A percentile compares a stretch with the other conserved stretches of the same genome.
Conservation (phyloP, 2,329 filamentous ascomycete genomes). For the Sarocladium oryzae region DNA sequence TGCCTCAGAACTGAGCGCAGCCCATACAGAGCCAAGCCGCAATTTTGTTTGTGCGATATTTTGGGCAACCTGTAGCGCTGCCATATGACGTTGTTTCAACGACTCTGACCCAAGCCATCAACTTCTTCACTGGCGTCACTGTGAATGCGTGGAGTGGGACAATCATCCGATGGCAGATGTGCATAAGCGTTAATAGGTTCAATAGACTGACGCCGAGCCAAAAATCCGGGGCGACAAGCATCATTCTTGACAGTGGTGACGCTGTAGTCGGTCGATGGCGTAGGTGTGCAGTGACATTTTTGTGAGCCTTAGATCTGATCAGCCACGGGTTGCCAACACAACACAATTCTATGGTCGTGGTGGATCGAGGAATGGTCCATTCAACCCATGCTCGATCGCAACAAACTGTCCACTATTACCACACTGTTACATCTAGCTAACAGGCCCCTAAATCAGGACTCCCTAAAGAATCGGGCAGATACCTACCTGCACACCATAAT, state of each 20-base stretch:
- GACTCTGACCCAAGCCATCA: neutral
- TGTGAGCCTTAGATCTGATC: constrained; percentile 4
- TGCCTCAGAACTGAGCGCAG: too few relatives aligned
- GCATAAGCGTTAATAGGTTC: neutral
- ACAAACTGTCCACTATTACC: too few relatives aligned
- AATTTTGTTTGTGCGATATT: too few relatives aligned
- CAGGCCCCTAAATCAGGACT: too few relatives aligned
- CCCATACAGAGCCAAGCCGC: too few relatives aligned
- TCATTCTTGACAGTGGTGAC: neutral
- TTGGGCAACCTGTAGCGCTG: neutral
- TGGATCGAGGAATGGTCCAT: constrained; percentile 5
- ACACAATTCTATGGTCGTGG: neutral
- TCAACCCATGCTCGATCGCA: neutral
- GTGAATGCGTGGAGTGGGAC: neutral
- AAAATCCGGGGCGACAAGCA: neutral
- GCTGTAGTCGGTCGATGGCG: constrained; percentile 8
- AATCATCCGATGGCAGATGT: neutral
- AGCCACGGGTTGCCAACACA: neutral
- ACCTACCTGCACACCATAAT: too few relatives aligned
- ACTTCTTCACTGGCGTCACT: neutral
- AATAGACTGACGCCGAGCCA: constrained; percentile 1
- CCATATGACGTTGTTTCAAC: constrained; percentile 1
- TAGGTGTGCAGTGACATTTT: neutral
- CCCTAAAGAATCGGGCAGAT: too few relatives aligned
- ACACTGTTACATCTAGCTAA: too few relatives aligned